Base-by-base conservation (phyloP, 352 stramenopile species). In the Phytophthora citricola region DNA sequence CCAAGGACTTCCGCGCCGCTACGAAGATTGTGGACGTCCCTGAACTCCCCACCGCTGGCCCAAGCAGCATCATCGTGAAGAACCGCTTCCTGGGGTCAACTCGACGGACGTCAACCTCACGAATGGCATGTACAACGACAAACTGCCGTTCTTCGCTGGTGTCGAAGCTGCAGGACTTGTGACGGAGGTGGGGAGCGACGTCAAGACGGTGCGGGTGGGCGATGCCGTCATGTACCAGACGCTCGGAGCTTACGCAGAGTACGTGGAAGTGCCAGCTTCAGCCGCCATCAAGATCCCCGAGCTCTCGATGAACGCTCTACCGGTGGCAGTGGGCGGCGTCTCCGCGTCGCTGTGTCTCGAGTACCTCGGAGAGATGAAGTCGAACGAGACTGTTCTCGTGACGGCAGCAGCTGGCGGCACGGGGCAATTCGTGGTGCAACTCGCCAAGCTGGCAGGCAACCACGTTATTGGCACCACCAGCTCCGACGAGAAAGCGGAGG, bases 351-450 rank as follows among this genome's bases (percentile, higher is more conserved):
- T 83, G 2, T 71, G 78, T 1, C 75, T 77, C 11, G 64, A 74
- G 27, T 60, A 74, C 20, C 64, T 71, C 5, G 71, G 63, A 3
- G 41, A 76, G 40, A 65, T 83, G 52, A 73, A 80, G 49, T 50
- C 52, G 20, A 67, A 64, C 40, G 63, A 77, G 32, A 73, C 60
- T 1, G 51, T 83, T 40, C 50, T 80, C 9, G 59, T 80, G 49
- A 75, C 64, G 3, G 75, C 63, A 22, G 71, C 67, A 8, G 61
- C 71, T 31, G 81, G 89, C 29, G 87, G 85, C 45, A 94, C 85
- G 14, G 89, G 89, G 2, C 65, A 93, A 36, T 90, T 92, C 38
- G 90, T 83, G 36, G 72, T 95, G 41, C 89, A 96, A 59, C 69
- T 97, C 26, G 89, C 81, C 26, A 83, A 85, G 32, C 78, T 77